Evolutionary conservation across 2,329 filamentous ascomycete genomes (phyloP).

Genomic region (Fusarium longipes): DNA sequence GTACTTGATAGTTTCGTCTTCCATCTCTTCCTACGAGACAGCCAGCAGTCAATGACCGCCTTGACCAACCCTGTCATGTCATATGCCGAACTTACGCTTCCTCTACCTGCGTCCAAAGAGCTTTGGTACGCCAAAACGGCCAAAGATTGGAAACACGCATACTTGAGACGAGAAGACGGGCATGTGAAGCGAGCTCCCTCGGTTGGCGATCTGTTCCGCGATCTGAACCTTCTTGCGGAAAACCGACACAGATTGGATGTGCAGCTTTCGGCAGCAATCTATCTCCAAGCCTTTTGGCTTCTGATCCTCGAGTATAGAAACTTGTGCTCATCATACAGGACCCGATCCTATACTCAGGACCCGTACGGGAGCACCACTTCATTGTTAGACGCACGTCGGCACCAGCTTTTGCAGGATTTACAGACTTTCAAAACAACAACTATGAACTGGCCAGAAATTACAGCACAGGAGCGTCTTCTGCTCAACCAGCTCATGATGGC

Average conservation of each 20-base stretch:
- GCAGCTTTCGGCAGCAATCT: slow-evolving; percentile 67
- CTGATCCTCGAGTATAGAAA: slow-evolving; percentile 75
- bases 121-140: slow-evolving; percentile 75
- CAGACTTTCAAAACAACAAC: slow-evolving; percentile 59
- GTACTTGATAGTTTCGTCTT: slow-evolving; percentile 64
- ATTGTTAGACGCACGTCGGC: slow-evolving; percentile 66
- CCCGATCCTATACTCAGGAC: slow-evolving; percentile 60
- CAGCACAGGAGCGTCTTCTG: slow-evolving; percentile 60
- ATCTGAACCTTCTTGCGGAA: slow-evolving; percentile 63
- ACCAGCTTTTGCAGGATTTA: slow-evolving; percentile 71
- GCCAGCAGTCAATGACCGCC: slow-evolving; percentile 74
- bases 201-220: slow-evolving; percentile 66
- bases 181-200: slow-evolving; percentile 60
- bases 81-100: slow-evolving; percentile 74
- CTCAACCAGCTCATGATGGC: slow-evolving; percentile 70
- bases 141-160: slow-evolving; percentile 71
- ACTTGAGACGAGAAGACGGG: slow-evolving; percentile 56
- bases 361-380: slow-evolving; percentile 55
- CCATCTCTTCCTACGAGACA: slow-evolving; percentile 72
- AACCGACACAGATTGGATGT: slow-evolving; percentile 65
- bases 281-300: slow-evolving; percentile 73
- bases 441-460: slow-evolving; percentile 56
- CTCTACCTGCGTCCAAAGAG: slow-evolving; percentile 69
- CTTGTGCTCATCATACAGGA: slow-evolving; percentile 61
- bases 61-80: slow-evolving; percentile 73